Percentiles rank a stretch among this genome's conserved stretches.
Evolutionary conservation across 495 filamentous ascomycete genomes (phyloP).

Genomic region (Chlorociboria aeruginascens): DNA sequence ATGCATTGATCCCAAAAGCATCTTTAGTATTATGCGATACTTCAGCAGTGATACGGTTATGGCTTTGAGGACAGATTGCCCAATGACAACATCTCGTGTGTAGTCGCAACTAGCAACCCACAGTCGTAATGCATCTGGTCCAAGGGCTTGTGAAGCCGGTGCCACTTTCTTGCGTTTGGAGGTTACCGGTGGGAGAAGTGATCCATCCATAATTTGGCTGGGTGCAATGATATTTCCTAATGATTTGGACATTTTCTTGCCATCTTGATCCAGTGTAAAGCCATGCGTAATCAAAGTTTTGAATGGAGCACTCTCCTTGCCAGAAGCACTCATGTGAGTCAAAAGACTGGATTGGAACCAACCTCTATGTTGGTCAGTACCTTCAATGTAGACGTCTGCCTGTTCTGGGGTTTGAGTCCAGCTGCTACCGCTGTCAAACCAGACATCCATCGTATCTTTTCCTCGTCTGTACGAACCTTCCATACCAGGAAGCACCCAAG

Average conservation of each 20-base stretch:
- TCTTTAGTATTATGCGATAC: conserved; percentile 76
- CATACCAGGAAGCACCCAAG: conserved; percentile 58
- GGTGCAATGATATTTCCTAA: conserved; percentile 83
- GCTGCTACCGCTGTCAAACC: conserved; percentile 96
- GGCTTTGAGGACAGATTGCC: conserved; percentile 57
- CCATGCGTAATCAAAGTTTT: conserved; percentile 84
- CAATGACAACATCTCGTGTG: conserved; percentile 72
- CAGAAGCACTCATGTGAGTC: conserved; percentile 51
- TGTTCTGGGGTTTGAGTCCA: conserved; percentile 58
- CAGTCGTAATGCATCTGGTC: conserved; percentile 70
- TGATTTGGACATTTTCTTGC: conserved; percentile 97
- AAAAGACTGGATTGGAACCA: conserved; percentile 99
- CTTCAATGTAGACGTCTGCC: conserved; percentile 88
- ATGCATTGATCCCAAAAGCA: conserved; percentile 69
- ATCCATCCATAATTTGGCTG: conserved; percentile 70
- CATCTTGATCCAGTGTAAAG: conserved; percentile 78
- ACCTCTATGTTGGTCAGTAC: conserved; percentile 88
- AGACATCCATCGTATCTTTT: conserved; percentile 98
- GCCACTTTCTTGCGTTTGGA: conserved; percentile 26
- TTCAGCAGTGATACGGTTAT: conserved; percentile 70
- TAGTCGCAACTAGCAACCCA: conserved; percentile 92
- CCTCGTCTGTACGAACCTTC: conserved; percentile 52
- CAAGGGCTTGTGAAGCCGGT: conserved; percentile 14
- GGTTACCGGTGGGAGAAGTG: conserved; percentile 42
- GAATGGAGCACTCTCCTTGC: conserved; percentile 48